Conservation (phyloP, 495 filamentous ascomycete genomes). For the Lasiosphaeria ovina region DNA sequence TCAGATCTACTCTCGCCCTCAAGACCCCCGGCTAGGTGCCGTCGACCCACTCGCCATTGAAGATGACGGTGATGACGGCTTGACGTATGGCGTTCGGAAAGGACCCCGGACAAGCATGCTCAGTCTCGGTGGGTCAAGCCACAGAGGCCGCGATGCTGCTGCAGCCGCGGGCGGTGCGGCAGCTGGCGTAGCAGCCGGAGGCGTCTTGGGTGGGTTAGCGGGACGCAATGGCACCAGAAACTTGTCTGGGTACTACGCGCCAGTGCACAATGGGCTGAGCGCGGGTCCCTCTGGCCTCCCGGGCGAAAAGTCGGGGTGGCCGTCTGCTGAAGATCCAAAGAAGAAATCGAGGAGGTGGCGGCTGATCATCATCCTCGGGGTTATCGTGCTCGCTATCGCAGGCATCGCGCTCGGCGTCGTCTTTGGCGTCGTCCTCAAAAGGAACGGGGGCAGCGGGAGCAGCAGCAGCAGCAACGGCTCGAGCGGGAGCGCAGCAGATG, state of each 20-base stretch:
- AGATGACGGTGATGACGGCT: conserved; percentile 84
- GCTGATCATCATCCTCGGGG: conserved; percentile 60
- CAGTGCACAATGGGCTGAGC: conserved; percentile 35
- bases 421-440: conserved; percentile 66
- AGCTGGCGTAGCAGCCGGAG: conserved; percentile 51
- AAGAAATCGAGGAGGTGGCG: conserved; percentile 65
- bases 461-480: conserved; percentile 12
- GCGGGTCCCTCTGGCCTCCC: conserved; percentile 18
- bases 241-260: conserved; percentile 37
- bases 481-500: conserved; percentile 34
- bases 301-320: conserved; percentile 57
- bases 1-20: conserved; percentile 58
- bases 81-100: conserved; percentile 45
- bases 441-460: conserved; percentile 25
- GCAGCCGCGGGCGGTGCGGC: conserved; percentile 38
- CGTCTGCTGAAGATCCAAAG: conserved; percentile 46
- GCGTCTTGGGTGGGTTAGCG: conserved; percentile 52
- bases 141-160: conserved; percentile 29
- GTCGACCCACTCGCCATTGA: conserved; percentile 78
- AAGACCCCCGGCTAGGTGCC: conserved; percentile 51
- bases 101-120: conserved; percentile 52
- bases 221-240: conserved; percentile 37
- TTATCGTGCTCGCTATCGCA: conserved; percentile 62
- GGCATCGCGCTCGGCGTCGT: conserved; percentile 76
- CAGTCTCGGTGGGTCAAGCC: conserved; percentile 45